Base-by-base conservation (phyloP, 2,329 filamentous ascomycete genomes). In the Colletotrichum viniferum region DNA sequence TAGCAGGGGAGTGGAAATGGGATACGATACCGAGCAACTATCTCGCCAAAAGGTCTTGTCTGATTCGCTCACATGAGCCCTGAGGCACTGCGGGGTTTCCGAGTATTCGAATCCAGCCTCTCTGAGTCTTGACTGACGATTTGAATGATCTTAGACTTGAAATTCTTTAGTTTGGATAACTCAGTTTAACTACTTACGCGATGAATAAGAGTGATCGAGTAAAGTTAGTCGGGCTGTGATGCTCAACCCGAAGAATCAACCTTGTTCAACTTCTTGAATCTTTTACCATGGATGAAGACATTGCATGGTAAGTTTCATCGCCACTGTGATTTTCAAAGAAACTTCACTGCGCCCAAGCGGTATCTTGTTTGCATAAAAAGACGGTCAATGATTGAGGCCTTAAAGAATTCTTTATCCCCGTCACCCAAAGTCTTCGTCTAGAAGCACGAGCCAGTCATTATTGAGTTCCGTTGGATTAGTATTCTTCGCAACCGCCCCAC, bases 351-450 rank as follows among this genome's bases (percentile, higher is more conserved):
- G 38, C 38, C 4, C 1, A 10, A 5, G 38, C 38, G 38, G n/a
- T 3, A 43, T 3, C 16, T 43, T 43, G 1, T n/a, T 43, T 3
- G 1, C 38, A 5, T 43, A 1, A n/a, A 3, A 18, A 0, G 2
- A n/a, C 8, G 7, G 16, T n/a, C 38, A n/a, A 18, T 43, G 38
- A 43, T 43, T n/a, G 16, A n/a, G 4, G 16, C 38, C 5, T 3
- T 3, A 8, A n/a, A 43, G 16, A 43, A 2, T 43, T 38, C 5
- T 16, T 16, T 10, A n/a, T 0, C 18, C n/a, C 38, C 38, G 4
- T n/a, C 38, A 43, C 16, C 4, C 4, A 16, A 8, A 8, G 34
- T 16, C 34, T 36, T 36, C 34, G 14, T 36, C 34, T 43, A 43
- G 38, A 43, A n/a, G 38, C 38, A 4, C 38, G 8, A 43, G 16